Percentiles rank a stretch among this genome's conserved stretches.
These are phyloP conservation scores for Fomitopsis schrenkii DNA, from an alignment of 1,284 basidiomycete species.

Conservation along the genomic window DNA sequence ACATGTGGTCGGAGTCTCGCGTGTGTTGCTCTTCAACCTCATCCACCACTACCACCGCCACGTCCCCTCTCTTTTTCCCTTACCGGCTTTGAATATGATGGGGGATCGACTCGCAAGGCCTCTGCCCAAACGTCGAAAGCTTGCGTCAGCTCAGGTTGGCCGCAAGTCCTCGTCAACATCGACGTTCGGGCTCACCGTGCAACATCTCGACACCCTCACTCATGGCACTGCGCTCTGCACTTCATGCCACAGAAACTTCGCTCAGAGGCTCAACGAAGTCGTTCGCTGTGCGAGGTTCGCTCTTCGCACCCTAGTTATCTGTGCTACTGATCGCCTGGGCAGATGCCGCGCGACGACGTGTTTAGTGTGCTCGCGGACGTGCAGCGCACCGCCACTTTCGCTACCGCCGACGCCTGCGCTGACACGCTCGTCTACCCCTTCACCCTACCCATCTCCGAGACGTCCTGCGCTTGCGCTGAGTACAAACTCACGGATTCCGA, in stretches of 20 bases:
- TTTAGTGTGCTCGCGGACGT: conserved; percentile 29
- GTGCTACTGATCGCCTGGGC: neutral
- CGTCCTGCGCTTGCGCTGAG: conserved; percentile 13
- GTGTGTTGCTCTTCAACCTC: no score
- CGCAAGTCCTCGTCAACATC: neutral
- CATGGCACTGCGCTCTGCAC: conserved; percentile 9
- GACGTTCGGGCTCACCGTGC: neutral
- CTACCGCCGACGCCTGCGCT: conserved; percentile 22
- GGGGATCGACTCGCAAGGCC: neutral
- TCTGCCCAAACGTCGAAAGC: neutral
- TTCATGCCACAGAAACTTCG: conserved; percentile 17
- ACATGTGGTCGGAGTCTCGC: no score
- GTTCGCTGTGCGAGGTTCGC: conserved; percentile 18
- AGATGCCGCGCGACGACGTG: conserved; percentile 30
- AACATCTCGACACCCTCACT: neutral
- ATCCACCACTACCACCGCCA: no score
- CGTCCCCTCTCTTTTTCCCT: no score
- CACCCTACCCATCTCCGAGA: conserved; percentile 7
- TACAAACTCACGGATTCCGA: conserved; percentile 7
- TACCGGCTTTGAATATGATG: neutral
- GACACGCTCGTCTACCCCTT: conserved; percentile 20
- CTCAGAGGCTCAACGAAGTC: conserved; percentile 8
- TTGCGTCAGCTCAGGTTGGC: neutral
- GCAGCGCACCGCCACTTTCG: conserved; percentile 23
- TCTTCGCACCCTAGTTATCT: neutral